Evolutionary conservation across 2,329 filamentous ascomycete genomes (phyloP).

Genomic region (Aspergillus floridensis): DNA sequence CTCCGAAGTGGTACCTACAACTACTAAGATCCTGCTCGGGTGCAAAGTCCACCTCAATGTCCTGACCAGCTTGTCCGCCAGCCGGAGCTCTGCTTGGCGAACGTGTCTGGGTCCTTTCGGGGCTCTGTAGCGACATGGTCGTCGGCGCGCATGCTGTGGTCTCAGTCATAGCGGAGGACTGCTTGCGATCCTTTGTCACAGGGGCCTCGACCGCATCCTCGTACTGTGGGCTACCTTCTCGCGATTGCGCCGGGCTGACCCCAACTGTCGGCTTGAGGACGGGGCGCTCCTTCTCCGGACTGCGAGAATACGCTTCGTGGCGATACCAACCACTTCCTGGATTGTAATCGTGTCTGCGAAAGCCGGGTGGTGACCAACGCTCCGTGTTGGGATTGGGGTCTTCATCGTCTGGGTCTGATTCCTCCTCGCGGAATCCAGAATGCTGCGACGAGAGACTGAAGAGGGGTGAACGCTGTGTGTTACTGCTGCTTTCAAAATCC

Average conservation of each 20-base stretch:
- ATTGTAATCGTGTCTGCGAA: constrained; percentile 50
- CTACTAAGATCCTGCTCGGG: constrained; percentile 45
- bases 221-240: constrained; percentile 59
- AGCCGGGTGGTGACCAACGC: constrained; percentile 66
- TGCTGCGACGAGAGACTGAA: constrained; percentile 59
- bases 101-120: constrained; percentile 58
- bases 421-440: constrained; percentile 61
- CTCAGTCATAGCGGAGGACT: constrained; percentile 26
- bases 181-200: constrained; percentile 27
- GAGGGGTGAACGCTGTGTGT: constrained; percentile 48
- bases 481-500: constrained; percentile 58
- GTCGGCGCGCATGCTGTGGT: constrained; percentile 38
- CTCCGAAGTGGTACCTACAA: constrained; percentile 45
- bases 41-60: constrained; percentile 39
- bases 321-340: constrained; percentile 57
- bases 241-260: constrained; percentile 52
- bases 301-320: constrained; percentile 49
- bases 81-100: constrained; percentile 53
- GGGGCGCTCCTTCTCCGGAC: constrained; percentile 35
- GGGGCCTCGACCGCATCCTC: constrained; percentile 53
- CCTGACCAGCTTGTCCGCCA: constrained; percentile 19
- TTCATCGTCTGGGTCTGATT: constrained; percentile 44
- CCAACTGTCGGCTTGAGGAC: constrained; percentile 42
- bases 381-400: constrained; percentile 40
- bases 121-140: constrained; percentile 54